A percentile compares a stretch with the other conserved stretches of the same genome.
phyloP scores from a whole-genome alignment of 179 eudicot species.

The Silene coronaria region DNA sequence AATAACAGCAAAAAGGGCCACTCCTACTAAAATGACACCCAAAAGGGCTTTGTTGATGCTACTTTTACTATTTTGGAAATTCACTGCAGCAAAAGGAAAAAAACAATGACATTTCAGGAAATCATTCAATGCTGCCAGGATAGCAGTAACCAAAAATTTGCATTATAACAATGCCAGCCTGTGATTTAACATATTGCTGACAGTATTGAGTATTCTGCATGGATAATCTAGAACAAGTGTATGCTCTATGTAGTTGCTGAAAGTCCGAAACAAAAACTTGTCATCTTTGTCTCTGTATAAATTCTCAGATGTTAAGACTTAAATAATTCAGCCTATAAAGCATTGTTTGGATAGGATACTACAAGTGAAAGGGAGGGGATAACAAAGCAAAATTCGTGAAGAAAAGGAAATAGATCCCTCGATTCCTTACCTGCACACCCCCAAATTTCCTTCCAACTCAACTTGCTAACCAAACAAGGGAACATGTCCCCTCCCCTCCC shows the following conservation, averaged over 20 bases:
- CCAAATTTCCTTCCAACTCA: too few species aligned
- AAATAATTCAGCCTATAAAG: too few species aligned
- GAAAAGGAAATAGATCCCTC: too few species aligned
- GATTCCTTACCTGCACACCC: too few species aligned
- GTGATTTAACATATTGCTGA: neutral
- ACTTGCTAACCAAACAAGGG: too few species aligned
- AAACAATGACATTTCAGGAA: neutral
- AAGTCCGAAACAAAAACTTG: neutral
- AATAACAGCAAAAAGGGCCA: conserved; percentile 27
- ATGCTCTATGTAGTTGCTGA: neutral
- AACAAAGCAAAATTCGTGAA: too few species aligned
- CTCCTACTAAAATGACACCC: conserved; percentile 35
- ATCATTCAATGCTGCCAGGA: neutral
- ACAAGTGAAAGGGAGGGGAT: too few species aligned
- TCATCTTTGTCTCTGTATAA: too few species aligned
- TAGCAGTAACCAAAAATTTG: neutral
- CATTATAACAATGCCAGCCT: neutral
- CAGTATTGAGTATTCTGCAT: neutral
- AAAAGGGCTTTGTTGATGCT: conserved; percentile 42
- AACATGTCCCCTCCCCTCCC: too few species aligned
- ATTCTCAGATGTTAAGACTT: too few species aligned
- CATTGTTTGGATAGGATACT: too few species aligned
- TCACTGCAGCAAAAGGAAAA: conserved; percentile 30
- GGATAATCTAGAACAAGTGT: neutral
- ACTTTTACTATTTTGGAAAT: conserved; percentile 23